A percentile compares a stretch with the other conserved stretches of the same genome.
These are phyloP conservation scores for Rhodomyrtus tomentosa DNA, from an alignment of 345 rosid genomes.

Conservation along the genomic window DNA sequence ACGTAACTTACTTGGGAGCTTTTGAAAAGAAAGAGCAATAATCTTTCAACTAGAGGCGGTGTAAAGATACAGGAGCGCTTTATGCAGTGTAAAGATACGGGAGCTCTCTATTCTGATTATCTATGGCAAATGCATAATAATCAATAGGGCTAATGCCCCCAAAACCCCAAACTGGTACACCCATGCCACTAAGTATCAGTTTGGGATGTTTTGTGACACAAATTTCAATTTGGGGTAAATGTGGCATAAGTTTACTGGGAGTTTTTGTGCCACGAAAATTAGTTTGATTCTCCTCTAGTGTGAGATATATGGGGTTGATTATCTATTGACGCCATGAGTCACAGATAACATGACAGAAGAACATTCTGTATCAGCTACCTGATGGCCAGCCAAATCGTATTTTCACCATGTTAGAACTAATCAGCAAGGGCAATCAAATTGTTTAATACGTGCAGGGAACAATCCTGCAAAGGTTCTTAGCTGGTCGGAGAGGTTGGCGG, in stretches of 20 bases:
- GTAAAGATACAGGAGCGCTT: neutral
- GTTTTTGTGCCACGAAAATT: neutral
- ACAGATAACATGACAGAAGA: neutral
- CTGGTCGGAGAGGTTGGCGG: conserved; percentile 75
- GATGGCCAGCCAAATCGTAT: neutral
- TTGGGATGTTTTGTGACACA: neutral
- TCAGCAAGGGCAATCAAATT: neutral
- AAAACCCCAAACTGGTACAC: too few relatives aligned
- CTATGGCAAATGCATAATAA: neutral
- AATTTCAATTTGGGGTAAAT: neutral
- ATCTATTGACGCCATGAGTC: neutral
- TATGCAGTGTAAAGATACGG: too few relatives aligned
- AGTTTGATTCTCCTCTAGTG: neutral
- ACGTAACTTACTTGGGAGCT: neutral
- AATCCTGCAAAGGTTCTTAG: conserved; percentile 56
- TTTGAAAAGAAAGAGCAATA: neutral
- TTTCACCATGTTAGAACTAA: neutral
- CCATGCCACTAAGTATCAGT: neutral
- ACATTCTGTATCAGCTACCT: neutral
- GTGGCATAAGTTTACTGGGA: neutral
- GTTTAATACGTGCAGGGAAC: conserved; percentile 31
- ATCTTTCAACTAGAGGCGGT: neutral
- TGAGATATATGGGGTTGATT: neutral
- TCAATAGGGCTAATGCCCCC: neutral
- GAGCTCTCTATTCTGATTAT: neutral